Base-by-base conservation (phyloP, 2,329 filamentous ascomycete species). In the Penicillium sp. region DNA sequence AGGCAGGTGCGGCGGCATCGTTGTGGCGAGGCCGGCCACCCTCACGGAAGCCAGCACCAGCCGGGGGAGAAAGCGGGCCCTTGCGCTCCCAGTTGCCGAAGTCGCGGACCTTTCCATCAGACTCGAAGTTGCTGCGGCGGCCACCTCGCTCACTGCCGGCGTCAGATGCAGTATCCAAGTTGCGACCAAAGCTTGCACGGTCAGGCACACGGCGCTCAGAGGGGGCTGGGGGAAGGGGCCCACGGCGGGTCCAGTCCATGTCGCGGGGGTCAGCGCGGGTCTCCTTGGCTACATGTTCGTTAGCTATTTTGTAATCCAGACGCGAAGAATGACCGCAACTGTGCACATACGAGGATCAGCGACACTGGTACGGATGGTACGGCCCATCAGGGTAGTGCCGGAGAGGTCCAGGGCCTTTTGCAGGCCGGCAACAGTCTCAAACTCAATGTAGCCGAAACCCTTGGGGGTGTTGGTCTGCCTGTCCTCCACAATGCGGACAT, bases 381-480 rank as follows among this genome's bases (percentile, higher is more conserved):
- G 89, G 69, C 92, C 92, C 76, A 96, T 90, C 77, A 98, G 93
- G 60, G 86, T 88, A 62, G 87, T 83, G 70, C 92, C 91, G 71
- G 93, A 93, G 64, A 95, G 85, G 60, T 88, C 86, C 65, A 99
- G 85, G 58, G 95, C 95, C 79, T 92, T 90, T 83, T 96, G 96
- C 72, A 99, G 82, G 60, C 94, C 94, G 52, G 98, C 94, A 47
- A 95, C 81, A 54, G 87, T 89, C 67, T 84, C 87, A 72, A 99
- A 99, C 78, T 99, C 95, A 66, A 96, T 94, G 76, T 99, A 99
- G 63, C 94, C 95, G 72, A 99, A 99, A 51, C 95, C 95, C 83
- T 99, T 99, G 66, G 95, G 95, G 73, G 93, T 92, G 78, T 90
- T 88, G 74, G 95, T 90, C 76, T 96, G 84, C 74, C 94, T 95